Conservation (phyloP, 1,284 basidiomycete species). For the Porogramme epimiltina region DNA sequence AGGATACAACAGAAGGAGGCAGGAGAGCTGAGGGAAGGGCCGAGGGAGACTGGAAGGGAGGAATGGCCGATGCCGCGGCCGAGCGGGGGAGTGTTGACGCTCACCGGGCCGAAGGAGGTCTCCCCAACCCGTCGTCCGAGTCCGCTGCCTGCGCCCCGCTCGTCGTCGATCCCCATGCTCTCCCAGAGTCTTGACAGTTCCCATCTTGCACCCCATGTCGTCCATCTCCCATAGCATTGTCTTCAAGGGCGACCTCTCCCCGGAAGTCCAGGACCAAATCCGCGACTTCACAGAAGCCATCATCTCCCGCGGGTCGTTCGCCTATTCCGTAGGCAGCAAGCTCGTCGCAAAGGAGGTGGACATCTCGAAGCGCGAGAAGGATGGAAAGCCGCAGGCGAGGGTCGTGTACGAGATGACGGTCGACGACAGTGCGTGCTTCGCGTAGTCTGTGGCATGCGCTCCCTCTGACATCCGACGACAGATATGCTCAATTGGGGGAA, state of each 20-base stretch:
- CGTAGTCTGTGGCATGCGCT: not conserved
- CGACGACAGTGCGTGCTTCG: conserved; percentile 4
- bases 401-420: conserved; percentile 5
- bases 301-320: not conserved
- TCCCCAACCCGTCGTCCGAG: no score
- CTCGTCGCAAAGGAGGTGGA: conserved; percentile 7
- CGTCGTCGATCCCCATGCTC: no score
- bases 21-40: no score
- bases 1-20: no score
- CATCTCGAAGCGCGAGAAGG: conserved; percentile 6
- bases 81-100: no score
- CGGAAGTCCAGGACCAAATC: not conserved
- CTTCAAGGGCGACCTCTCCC: conserved; percentile 1
- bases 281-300: not conserved
- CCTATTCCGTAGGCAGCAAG: not conserved
- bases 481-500: conserved; percentile 70
- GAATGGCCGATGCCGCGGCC: no score
- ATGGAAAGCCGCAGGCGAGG: conserved; percentile 6
- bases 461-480: conserved; percentile 21
- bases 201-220: not conserved
- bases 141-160: no score
- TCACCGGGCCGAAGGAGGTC: no score
- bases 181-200: not conserved
- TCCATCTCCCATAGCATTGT: not conserved
- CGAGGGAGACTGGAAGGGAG: no score